Evolutionary conservation across 2,329 filamentous ascomycete genomes (phyloP), one percentile per base, ranked within the genome.

Genomic region (Diaporthe amygdali): DNA sequence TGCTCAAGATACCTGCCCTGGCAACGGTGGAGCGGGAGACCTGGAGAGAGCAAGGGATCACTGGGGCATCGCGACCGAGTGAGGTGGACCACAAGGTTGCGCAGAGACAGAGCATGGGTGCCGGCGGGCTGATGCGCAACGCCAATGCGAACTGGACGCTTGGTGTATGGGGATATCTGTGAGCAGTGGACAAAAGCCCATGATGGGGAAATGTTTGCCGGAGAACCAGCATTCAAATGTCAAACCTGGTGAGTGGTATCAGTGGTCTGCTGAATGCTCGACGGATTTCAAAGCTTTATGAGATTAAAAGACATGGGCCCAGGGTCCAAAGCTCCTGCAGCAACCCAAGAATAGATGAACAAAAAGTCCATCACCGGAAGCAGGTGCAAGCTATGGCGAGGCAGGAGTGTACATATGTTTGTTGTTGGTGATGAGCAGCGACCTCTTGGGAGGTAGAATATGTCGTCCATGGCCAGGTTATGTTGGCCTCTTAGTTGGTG

Each of bases 1-100:
- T 92, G 74, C 83, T 95, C 71, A 92, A 91, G 70, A 85, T 94
- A 5, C 88, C 90, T 44, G 90, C 92, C 2, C 86, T 94, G 66
- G 91, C 92, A 2, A 88, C 91, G 37, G 84, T 95, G 25, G 93
- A 95, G 73, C 85, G 91, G 32, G 93, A 96, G 8, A 84, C 89
- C 41, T 96, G 93, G 86, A 79, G 91, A 55, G 89, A 90, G 75
- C 87, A 94, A 74, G 93, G 93, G 2, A 82, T 88, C 27, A 82
- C 83, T 22, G 92, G 92, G 3, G 91, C 92, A 1, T 88, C 85
- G 22, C 86, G 86, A 55, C 85, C 89, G 1, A 84, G 80, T 54
- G 91, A 93, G 17, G 84, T 92, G 5, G 89, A 91, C 72, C 76
- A 86, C 51, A 89, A 88, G 79, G 82, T 84, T 2, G 86, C 87